Conservation (phyloP, 2,329 filamentous ascomycete genomes). For the Hypoxylon sp. region DNA sequence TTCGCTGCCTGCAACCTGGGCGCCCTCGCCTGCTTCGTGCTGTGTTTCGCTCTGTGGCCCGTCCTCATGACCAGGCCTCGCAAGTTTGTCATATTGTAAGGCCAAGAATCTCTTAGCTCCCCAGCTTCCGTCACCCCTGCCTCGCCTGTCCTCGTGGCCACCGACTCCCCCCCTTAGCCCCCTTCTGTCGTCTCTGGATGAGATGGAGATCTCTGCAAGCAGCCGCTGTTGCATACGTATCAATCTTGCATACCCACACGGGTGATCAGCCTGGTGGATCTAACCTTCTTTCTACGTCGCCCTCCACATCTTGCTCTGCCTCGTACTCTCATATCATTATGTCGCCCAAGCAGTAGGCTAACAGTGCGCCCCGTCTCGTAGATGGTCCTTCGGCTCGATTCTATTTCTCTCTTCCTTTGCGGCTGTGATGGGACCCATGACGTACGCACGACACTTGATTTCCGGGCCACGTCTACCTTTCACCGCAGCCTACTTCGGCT, state of each 20-base stretch:
- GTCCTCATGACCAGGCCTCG: slow-evolving; percentile 80
- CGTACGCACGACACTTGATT: slow-evolving; percentile 83
- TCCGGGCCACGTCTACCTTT: slow-evolving; percentile 89
- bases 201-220: slow-evolving; percentile 41
- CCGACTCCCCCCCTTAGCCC: slow-evolving; percentile 9
- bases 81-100: slow-evolving; percentile 98
- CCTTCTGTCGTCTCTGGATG: slow-evolving; percentile 18
- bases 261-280: slow-evolving; percentile 39
- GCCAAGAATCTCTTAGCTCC: slow-evolving; percentile 34
- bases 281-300: slow-evolving; percentile 35
- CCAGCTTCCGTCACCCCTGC: slow-evolving; percentile 23
- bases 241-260: slow-evolving; percentile 39
- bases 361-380: slow-evolving; percentile 54
- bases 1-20: slow-evolving; percentile 92
- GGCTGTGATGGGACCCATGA: slow-evolving; percentile 88
- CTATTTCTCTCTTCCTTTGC: slow-evolving; percentile 94
- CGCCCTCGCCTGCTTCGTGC: slow-evolving; percentile 88
- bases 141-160: slow-evolving; percentile 28
- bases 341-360: slow-evolving; percentile 28
- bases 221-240: slow-evolving; percentile 44
- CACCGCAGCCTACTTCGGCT: slow-evolving; percentile 93
- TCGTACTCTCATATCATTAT: slow-evolving; percentile 11
- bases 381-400: slow-evolving; percentile 92
- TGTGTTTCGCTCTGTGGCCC: slow-evolving; percentile 91
- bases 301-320: slow-evolving; percentile 10